Base-by-base conservation (phyloP, 1,139 yeast species). In the Candida buenavistaensis region DNA sequence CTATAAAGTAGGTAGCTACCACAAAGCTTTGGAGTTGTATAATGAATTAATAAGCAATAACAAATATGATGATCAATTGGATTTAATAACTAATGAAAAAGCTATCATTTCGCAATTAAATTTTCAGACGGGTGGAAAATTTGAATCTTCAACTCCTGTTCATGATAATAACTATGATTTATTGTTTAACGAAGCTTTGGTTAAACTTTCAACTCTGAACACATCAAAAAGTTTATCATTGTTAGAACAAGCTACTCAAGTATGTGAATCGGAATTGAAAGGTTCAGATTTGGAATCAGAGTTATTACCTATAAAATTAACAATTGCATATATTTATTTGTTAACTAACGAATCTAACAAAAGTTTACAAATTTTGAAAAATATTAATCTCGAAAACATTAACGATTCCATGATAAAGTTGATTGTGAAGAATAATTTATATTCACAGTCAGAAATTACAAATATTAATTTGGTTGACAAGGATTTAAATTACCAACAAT, bases 181-280 rank as follows among this genome's bases (percentile, higher is more conserved):
- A 32, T 49, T 58, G 15, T 88, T 86, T 64, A 92, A 92, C 58
- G 75, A 77, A 24, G 82, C 96, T 0, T 63, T 80, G 41, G 68
- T 76, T 32, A 57, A 62, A 34, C 55, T 82, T 49, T 69, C 76
- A 40, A 55, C 66, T 33, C 71, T 73, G 4, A 59, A 75, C 24
- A 63, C 60, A 29, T 47, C 51, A 1, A 48, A 54, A 15, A 77
- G 90, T 1, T 55, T 80, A 23, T 54, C 57, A 6, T 49, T 71
- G 23, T 66, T 88, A 36, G 58, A 72, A 21, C 58, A 62, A 37
- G 87, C 95, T 1, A 61, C 71, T 33, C 50, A 59, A 4, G 61
- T 68, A 28, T 61, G 78, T 34, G 32, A 56, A 9, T 68, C 66
- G 23, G 62, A 70, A 26, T 32, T 48, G 27, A 46, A 47, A 17